Evolutionary conservation across 2,329 filamentous ascomycete genomes (phyloP).

Genomic region (Drechslerella dactyloides): DNA sequence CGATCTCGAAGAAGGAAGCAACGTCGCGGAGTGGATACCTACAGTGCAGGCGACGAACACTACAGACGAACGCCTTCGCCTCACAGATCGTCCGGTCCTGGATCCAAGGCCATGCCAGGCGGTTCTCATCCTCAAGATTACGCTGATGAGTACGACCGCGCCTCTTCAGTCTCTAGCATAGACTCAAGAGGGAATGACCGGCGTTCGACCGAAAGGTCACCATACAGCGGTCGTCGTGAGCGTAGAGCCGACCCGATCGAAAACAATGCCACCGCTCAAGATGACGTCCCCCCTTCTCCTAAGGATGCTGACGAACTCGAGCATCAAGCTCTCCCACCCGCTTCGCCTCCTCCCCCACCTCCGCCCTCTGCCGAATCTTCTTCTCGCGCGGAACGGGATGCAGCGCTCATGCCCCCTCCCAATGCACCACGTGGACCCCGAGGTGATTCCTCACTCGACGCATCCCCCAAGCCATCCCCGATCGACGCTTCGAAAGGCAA

Average conservation of each 20-base stretch:
- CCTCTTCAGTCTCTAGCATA: conserved; percentile 27
- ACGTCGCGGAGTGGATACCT: conserved; percentile 22
- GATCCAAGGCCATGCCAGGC: conserved; percentile 19
- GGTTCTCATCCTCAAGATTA: conserved; percentile 11
- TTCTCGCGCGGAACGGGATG: conserved; percentile 39
- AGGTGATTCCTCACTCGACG: conserved; percentile 22
- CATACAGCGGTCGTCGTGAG: conserved; percentile 11
- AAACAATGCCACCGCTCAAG: background rate
- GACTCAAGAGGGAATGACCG: conserved; percentile 16
- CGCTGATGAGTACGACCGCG: conserved; percentile 19
- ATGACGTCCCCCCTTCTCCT: conserved; percentile 4
- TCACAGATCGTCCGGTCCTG: conserved; percentile 5
- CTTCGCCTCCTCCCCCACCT: conserved; percentile 25
- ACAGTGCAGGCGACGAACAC: conserved; percentile 12
- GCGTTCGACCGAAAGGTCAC: conserved; percentile 25
- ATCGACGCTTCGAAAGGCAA: conserved; percentile 45
- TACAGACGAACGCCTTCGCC: conserved; percentile 21
- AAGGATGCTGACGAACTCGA: conserved; percentile 5
- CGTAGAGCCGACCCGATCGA: background rate
- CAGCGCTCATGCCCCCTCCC: conserved; percentile 46
- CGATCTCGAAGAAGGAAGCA: conserved; percentile 38
- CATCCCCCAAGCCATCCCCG: conserved; percentile 23
- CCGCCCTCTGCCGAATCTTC: conserved; percentile 35
- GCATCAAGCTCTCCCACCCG: conserved; percentile 17
- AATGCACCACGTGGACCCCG: conserved; percentile 40